phyloP scores from a whole-genome alignment of 2,329 filamentous ascomycete genomes.

The Sporothrix variecibatus region DNA sequence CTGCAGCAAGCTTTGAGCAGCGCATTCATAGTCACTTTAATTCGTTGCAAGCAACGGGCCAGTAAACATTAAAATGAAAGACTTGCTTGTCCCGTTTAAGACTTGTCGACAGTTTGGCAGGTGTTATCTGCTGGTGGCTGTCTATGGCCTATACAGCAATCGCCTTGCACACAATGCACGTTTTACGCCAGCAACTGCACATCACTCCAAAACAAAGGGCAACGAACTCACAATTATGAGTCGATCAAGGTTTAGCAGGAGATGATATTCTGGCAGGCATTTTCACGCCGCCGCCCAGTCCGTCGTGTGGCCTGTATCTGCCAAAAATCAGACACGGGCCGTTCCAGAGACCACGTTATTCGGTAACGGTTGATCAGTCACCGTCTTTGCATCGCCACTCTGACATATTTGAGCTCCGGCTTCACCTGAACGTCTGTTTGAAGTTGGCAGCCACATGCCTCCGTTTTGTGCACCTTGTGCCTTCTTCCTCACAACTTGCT shows the following conservation, averaged over 20 bases:
- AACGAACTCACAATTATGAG: neutral
- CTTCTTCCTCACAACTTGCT: neutral
- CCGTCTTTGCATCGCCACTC: conserved; percentile 1
- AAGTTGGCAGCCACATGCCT: neutral
- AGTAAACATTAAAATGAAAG: neutral
- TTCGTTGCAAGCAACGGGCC: neutral
- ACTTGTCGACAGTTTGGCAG: neutral
- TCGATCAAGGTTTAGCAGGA: neutral
- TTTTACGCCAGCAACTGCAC: neutral
- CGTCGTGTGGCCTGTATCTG: neutral
- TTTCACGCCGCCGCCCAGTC: neutral
- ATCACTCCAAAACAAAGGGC: neutral
- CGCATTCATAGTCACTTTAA: neutral
- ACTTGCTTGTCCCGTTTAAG: neutral
- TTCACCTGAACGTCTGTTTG: neutral
- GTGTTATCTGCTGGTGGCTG: neutral
- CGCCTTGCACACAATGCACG: neutral
- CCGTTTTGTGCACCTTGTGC: neutral
- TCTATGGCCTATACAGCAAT: neutral
- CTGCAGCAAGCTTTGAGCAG: neutral
- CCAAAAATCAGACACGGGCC: conserved; percentile 1
- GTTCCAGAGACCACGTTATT: neutral
- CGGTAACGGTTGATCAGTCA: neutral
- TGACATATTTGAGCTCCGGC: neutral
- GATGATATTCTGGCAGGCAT: neutral